Base-by-base conservation (phyloP, 2,329 filamentous ascomycete species). In the Calonectria fujianensis region DNA sequence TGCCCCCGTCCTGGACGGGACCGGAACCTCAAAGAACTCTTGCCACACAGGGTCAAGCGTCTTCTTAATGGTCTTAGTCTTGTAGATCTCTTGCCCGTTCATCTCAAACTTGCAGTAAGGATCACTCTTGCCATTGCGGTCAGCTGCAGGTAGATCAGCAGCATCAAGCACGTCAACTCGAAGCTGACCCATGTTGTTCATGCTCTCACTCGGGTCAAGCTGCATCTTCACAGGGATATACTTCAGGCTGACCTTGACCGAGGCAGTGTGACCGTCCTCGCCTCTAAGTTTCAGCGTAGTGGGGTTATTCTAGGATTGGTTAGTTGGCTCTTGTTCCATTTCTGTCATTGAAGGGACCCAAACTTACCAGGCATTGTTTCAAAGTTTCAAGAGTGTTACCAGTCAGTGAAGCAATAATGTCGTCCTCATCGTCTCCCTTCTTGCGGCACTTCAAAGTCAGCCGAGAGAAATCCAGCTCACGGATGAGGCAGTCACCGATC, bases 101-200 rank as follows among this genome's bases (percentile, higher is more conserved):
- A 98, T 90, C 77, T 94, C 92, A 84, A 99, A 99, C 82, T 96
- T 96, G 90, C 95, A 97, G 88, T 96, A 99, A 6, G 97, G 97
- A 82, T 99, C 97, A 81, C 96, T 98, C 90, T 94, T 98, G 79
- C 97, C 97, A 83, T 99, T 99, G 41, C 96, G 93, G 82, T 99
- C 97, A 35, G 96, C 96, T 1, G 97, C 93, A 10, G 97, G 97
- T n/a, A 99, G 91, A 74, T 98, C 93, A 11, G 91, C 88, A 24
- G 93, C 97, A 84, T 98, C 96, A 48, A 98, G 88, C 24, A 99
- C 91, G 81, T 98, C 96, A n/a, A 99, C 95, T 27, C 96, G 94
- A 29, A 99, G 92, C 73, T 93, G 96, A 74, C 97, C 97, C 92
- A 98, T 98, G 86, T 99, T 99, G 91, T 98, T 98, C 89, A 99